Percentiles rank a stretch among this genome's conserved stretches.
phyloP scores from a whole-genome alignment of 2,329 filamentous ascomycete genomes.

The Colletotrichum abscissum region DNA sequence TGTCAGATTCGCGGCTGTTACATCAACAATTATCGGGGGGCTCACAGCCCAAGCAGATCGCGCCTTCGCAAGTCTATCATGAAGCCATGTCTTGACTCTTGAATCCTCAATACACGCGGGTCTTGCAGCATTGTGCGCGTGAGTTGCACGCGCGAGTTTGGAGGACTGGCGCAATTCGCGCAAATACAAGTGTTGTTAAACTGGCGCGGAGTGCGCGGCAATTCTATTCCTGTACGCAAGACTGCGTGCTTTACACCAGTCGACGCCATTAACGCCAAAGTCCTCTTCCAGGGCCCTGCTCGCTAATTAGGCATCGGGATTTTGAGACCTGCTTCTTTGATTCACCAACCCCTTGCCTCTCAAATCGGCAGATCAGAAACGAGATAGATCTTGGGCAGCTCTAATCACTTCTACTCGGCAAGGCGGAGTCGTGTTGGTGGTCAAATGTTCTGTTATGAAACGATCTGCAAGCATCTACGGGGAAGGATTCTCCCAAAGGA shows the following conservation, averaged over 20 bases:
- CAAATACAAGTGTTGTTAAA: not conserved
- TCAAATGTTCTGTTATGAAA: slow-evolving; percentile 4
- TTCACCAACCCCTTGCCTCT: not conserved
- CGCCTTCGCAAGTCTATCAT: not conserved
- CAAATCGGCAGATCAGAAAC: slow-evolving; percentile 3
- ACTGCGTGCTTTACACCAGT: not conserved
- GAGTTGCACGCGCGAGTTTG: not conserved
- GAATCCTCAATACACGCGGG: not conserved
- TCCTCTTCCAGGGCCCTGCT: not conserved
- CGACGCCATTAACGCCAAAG: slow-evolving; percentile 9
- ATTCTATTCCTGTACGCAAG: slow-evolving; percentile 1
- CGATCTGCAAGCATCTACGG: not conserved
- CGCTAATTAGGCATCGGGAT: not conserved
- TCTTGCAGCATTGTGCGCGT: not conserved
- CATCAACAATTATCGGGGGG: no score
- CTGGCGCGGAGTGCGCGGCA: slow-evolving; percentile 19
- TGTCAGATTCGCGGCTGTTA: not conserved
- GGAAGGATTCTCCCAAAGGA: slow-evolving; percentile 9
- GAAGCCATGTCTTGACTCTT: not conserved
- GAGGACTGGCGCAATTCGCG: not conserved
- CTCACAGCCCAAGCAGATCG: not conserved
- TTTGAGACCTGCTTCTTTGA: not conserved
- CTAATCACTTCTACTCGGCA: slow-evolving; percentile 3
- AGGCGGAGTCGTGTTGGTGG: not conserved
- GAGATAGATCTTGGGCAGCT: slow-evolving; percentile 9